Percentiles rank a stretch among this genome's conserved stretches.
Evolutionary conservation across 2,329 filamentous ascomycete genomes (phyloP).

Genomic region (Venturia pyrina): DNA sequence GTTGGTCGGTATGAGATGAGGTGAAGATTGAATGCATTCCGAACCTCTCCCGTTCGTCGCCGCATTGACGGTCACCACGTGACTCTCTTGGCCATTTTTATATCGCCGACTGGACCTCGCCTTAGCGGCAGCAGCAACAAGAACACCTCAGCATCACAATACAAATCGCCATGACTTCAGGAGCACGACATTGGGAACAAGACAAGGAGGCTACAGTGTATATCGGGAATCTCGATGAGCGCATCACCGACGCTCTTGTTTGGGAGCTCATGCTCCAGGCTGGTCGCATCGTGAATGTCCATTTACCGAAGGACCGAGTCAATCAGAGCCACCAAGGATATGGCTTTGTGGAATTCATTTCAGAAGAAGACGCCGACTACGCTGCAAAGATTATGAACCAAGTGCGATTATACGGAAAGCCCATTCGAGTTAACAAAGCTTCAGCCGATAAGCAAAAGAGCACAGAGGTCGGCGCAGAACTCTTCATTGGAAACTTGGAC

Average conservation of each 20-base stretch:
- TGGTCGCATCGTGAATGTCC: constrained; percentile 94
- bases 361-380: constrained; percentile 92
- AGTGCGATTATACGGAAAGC: constrained; percentile 84
- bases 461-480: constrained; percentile 87
- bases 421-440: constrained; percentile 91
- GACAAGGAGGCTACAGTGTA: constrained; percentile 98
- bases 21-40: neutral
- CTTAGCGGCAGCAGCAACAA: neutral
- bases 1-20: neutral
- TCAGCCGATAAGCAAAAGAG: constrained; percentile 89
- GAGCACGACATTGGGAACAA: constrained; percentile 82
- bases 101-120: neutral
- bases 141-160: neutral
- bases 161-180: constrained; percentile 45
- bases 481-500: constrained; percentile 94
- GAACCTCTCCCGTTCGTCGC: neutral
- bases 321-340: constrained; percentile 96
- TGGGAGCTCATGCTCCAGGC: constrained; percentile 99
- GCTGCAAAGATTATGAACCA: constrained; percentile 95
- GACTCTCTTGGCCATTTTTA: neutral
- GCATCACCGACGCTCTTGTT: constrained; percentile 77
- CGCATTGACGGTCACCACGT: neutral
- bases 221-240: constrained; percentile 96
- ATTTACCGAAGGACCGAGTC: constrained; percentile 95
- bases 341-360: constrained; percentile 97